These are phyloP conservation scores for Discostella stelligeroides DNA, from an alignment of 108 stramenopile genomes.

Conservation along the genomic window DNA sequence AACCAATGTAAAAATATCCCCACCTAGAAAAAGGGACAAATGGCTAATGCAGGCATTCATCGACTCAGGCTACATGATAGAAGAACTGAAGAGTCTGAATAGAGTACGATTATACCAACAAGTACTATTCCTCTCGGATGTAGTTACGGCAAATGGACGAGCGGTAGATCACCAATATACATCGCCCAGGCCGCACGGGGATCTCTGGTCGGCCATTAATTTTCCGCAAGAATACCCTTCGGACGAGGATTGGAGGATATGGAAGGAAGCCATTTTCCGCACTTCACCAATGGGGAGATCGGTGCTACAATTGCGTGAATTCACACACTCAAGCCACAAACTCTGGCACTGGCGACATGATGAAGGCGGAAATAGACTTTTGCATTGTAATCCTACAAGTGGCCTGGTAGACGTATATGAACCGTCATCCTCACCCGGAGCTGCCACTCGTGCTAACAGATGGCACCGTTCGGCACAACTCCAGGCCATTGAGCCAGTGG, in stretches of 20 bases:
- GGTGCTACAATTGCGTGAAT: background rate
- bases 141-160: background rate
- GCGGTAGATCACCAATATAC: background rate
- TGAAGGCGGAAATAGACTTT: background rate
- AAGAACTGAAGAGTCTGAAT: background rate
- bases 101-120: background rate
- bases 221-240: background rate
- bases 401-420: background rate
- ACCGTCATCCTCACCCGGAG: background rate
- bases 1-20: background rate
- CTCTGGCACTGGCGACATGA: background rate
- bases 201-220: background rate
- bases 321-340: background rate
- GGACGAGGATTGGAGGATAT: background rate
- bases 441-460: background rate
- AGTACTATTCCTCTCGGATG: background rate
- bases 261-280: background rate
- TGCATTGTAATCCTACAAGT: background rate
- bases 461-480: background rate
- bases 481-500: background rate
- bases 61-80: background rate
- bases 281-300: background rate
- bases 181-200: background rate
- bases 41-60: background rate
- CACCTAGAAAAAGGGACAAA: background rate